phyloP scores from a whole-genome alignment of 306 rosid genomes.

The Calophaca sinica region DNA sequence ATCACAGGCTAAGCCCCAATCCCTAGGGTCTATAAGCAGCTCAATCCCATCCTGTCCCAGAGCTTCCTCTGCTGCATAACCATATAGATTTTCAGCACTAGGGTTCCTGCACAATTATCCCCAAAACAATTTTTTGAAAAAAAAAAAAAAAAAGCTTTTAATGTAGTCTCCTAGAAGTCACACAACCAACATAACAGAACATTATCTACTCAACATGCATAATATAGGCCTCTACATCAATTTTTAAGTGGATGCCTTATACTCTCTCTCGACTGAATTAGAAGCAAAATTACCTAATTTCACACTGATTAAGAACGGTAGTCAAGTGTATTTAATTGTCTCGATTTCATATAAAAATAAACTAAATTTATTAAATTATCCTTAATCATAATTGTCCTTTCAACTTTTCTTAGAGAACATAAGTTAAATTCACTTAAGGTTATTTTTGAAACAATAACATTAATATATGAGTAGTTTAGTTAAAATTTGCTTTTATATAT shows the following conservation, averaged over 20 bases:
- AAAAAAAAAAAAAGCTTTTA: not conserved
- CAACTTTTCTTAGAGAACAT: too few relatives aligned
- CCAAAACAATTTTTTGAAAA: conserved; percentile 31
- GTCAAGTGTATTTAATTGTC: too few relatives aligned
- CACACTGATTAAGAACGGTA: too few relatives aligned
- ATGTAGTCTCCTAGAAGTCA: conserved; percentile 16
- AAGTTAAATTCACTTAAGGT: too few relatives aligned
- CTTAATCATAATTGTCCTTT: too few relatives aligned
- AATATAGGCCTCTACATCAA: not conserved
- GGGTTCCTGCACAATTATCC: conserved; percentile 76
- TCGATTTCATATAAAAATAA: too few relatives aligned
- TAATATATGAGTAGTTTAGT: too few relatives aligned
- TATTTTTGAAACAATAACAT: too few relatives aligned
- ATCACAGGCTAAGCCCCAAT: conserved; percentile 57
- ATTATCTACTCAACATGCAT: conserved; percentile 15
- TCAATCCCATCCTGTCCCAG: conserved; percentile 71
- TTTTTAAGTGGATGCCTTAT: conserved; percentile 27
- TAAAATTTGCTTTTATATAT: too few relatives aligned
- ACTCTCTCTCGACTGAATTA: not conserved
- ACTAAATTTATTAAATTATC: too few relatives aligned
- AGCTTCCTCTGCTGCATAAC: conserved; percentile 87
- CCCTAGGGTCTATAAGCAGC: conserved; percentile 72
- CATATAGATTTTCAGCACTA: conserved; percentile 83
- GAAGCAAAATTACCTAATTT: too few relatives aligned
- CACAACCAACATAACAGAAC: conserved; percentile 33